Evolutionary conservation across 1,284 basidiomycete genomes (phyloP), one percentile per base, ranked within the genome.

Genomic region (Tylopilus sp.): DNA sequence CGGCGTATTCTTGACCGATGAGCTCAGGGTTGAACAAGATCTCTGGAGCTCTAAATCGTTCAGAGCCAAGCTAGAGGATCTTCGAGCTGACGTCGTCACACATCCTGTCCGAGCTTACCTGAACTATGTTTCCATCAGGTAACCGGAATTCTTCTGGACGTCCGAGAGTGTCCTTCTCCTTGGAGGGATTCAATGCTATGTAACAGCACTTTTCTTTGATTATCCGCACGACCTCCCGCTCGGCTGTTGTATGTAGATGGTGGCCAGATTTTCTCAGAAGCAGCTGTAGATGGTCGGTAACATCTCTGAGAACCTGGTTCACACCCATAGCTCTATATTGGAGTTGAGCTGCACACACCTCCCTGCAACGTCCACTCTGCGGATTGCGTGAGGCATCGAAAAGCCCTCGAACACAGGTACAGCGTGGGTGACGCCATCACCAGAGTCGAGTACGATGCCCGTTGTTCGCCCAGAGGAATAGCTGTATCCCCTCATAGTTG

Each of bases 151-250:
- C 93, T 67, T 98, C 96, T 54, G 74, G 76, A 31, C 86, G 81
- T 10, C 86, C 86, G 26, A 75, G 58, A 2, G 78, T 77, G 59
- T 97, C 95, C 68, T 97, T 98, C 72, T 98, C 95, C 70, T 97
- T 97, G 3, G 79, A 74, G 2, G 94, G 92, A 63, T 92, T 93
- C 36, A 92, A 66, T 4, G 96, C 92, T 49, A 99, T 77, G 72
- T 98, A 99, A 67, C 96, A 99, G 53, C 88, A 91, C 68, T 97
- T 97, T 74, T 99, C 97, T 72, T 99, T 99, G 71, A 99, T 97
- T 42, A 92, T 92, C 49, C 97, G 78, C 11, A 99, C 95, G 18
- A 99, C 90, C 71, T 99, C 97, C 50, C 91, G 88, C 71, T 99
- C 97, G 5, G 97, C 95, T 21, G 93, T 95, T 0, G 97, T 99